phyloP scores from a whole-genome alignment of 257 asterid genomes.

The Prunella vulgaris region DNA sequence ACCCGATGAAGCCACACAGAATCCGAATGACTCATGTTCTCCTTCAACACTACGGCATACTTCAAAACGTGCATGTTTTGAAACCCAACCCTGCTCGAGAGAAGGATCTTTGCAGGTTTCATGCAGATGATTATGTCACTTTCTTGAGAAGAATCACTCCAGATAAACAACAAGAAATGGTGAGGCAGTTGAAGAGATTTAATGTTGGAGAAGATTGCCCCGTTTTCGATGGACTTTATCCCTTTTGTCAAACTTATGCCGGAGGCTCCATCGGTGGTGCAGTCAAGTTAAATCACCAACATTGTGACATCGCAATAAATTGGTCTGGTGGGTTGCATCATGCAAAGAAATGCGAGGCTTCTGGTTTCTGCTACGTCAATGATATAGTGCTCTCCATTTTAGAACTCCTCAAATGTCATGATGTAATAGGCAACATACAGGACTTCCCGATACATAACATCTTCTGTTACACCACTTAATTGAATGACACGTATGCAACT shows the following conservation, averaged over 20 bases:
- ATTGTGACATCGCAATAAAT: slow-evolving; percentile 40
- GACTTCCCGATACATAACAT: no score
- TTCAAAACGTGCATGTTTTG: slow-evolving; percentile 35
- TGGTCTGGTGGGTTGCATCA: slow-evolving; percentile 52
- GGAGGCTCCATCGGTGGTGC: slow-evolving; percentile 52
- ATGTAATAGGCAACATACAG: no score
- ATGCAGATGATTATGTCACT: slow-evolving; percentile 42
- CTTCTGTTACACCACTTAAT: no score
- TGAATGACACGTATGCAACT: no score
- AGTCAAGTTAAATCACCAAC: slow-evolving; percentile 37
- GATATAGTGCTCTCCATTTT: slow-evolving; percentile 44
- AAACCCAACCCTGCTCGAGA: slow-evolving; percentile 43
- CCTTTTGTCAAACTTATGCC: slow-evolving; percentile 43
- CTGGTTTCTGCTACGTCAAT: slow-evolving; percentile 50
- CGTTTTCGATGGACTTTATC: slow-evolving; percentile 40
- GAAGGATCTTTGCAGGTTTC: slow-evolving; percentile 46
- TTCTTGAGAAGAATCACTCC: slow-evolving; percentile 45
- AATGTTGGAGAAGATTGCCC: slow-evolving; percentile 49
- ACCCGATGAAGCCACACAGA: slow-evolving; percentile 50
- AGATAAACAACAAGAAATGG: slow-evolving; percentile 29
- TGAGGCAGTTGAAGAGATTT: slow-evolving; percentile 39
- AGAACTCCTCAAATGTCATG: slow-evolving; percentile 43
- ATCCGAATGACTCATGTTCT: slow-evolving; percentile 47
- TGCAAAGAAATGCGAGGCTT: slow-evolving; percentile 47
- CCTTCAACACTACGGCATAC: slow-evolving; percentile 37